Conservation (phyloP, 2,329 filamentous ascomycete species). For the Akanthomyces dipterigenus region DNA sequence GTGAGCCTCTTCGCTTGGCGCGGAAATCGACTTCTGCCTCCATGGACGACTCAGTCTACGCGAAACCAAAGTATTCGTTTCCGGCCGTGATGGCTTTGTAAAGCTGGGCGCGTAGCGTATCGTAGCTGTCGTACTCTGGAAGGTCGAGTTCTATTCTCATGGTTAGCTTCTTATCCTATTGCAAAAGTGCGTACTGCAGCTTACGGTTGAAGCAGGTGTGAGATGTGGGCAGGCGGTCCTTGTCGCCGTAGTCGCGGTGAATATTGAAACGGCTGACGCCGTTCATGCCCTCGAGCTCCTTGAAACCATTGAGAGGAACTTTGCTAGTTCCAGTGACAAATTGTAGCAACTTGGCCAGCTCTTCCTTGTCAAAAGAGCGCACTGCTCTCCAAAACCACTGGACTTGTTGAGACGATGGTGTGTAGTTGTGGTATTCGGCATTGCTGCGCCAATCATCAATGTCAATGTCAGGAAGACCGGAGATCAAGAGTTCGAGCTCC, state of each 20-base stretch:
- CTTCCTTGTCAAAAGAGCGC: slow-evolving; percentile 96
- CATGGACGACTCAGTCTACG: slow-evolving; percentile 41
- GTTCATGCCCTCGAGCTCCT: slow-evolving; percentile 98
- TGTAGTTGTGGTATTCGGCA: slow-evolving; percentile 98
- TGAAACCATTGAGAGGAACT: slow-evolving; percentile 96
- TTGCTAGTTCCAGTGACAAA: slow-evolving; percentile 98
- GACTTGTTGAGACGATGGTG: slow-evolving; percentile 86
- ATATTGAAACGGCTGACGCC: slow-evolving; percentile 98
- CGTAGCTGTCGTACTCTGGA: slow-evolving; percentile 96
- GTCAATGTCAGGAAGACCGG: slow-evolving; percentile 92
- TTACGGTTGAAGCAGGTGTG: slow-evolving; percentile 99
- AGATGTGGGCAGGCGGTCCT: slow-evolving; percentile 88
- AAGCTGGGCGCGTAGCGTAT: slow-evolving; percentile 76
- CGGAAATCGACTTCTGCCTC: neutral
- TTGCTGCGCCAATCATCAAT: slow-evolving; percentile 99
- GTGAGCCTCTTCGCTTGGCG: neutral
- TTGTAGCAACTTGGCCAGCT: slow-evolving; percentile 91
- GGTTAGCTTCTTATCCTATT: slow-evolving; percentile 25
- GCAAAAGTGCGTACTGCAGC: slow-evolving; percentile 31
- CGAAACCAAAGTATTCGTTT: slow-evolving; percentile 96
- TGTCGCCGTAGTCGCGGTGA: slow-evolving; percentile 94
- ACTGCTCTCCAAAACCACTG: slow-evolving; percentile 99
- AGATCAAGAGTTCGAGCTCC: slow-evolving; percentile 92
- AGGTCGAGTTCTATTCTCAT: slow-evolving; percentile 78
- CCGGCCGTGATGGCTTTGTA: slow-evolving; percentile 97